Evolutionary conservation across 148 eudicot genomes (phyloP).

Genomic region (Amaranthus cruentus): DNA sequence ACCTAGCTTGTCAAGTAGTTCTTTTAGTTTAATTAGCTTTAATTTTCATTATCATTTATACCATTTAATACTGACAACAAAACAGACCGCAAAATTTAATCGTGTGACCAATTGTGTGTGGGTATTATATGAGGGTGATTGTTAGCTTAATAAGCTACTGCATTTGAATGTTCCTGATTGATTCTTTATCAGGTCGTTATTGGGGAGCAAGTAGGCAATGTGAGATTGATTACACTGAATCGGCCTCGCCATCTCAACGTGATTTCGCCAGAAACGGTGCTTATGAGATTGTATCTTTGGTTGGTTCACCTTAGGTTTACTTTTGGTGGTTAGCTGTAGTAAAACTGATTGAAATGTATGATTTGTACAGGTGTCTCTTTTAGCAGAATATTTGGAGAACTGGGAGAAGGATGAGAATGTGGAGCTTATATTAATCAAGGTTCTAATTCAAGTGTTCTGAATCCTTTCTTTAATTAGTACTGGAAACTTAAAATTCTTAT

Average conservation of each 20-base stretch:
- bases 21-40: too few species aligned
- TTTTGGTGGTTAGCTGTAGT: not conserved
- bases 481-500: not conserved
- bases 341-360: slow-evolving; percentile 11
- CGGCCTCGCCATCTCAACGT: slow-evolving; percentile 86
- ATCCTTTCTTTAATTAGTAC: not conserved
- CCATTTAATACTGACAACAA: too few species aligned
- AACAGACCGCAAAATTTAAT: too few species aligned
- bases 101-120: too few species aligned
- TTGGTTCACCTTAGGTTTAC: not conserved
- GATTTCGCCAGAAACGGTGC: slow-evolving; percentile 75
- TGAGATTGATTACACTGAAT: slow-evolving; percentile 76
- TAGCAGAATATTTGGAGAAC: slow-evolving; percentile 75
- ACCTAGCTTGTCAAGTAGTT: too few species aligned
- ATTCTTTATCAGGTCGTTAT: slow-evolving; percentile 58
- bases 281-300: slow-evolving; percentile 6
- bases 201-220: slow-evolving; percentile 59
- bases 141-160: not conserved
- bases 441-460: not conserved
- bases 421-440: slow-evolving; percentile 85
- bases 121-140: not conserved
- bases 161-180: not conserved
- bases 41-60: too few species aligned
- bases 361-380: slow-evolving; percentile 52
- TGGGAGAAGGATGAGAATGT: slow-evolving; percentile 84